Conservation (phyloP, 1,284 basidiomycete genomes). For the Lignosus rhinocerotis region DNA sequence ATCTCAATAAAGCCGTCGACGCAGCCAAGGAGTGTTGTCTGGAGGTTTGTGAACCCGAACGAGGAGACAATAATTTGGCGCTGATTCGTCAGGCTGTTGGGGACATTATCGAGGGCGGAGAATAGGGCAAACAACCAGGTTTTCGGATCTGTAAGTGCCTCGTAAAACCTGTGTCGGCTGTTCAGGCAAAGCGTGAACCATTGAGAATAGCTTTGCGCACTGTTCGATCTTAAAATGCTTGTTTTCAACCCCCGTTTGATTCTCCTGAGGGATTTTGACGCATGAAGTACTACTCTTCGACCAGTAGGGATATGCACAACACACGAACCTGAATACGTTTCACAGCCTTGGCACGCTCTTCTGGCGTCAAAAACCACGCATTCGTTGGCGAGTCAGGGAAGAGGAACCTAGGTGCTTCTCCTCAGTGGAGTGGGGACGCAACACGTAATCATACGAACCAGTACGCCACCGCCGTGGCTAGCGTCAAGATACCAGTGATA, state of each 20-base stretch:
- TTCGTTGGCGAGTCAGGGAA: conserved; percentile 72
- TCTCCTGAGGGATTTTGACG: conserved; percentile 25
- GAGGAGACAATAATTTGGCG: conserved; percentile 66
- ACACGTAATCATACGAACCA: conserved; percentile 49
- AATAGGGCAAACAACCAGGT: conserved; percentile 72
- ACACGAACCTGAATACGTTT: conserved; percentile 59
- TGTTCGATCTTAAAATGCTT: conserved; percentile 41
- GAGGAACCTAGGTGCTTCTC: conserved; percentile 47
- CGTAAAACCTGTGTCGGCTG: conserved; percentile 50
- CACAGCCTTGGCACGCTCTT: conserved; percentile 63
- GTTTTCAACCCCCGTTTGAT: conserved; percentile 43
- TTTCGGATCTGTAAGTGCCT: conserved; percentile 67
- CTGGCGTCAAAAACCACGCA: conserved; percentile 67
- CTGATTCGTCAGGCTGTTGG: conserved; percentile 74
- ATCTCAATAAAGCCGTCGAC: conserved; percentile 72
- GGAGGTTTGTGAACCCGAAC: conserved; percentile 63
- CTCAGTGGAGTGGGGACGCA: background rate
- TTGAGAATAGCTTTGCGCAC: conserved; percentile 34
- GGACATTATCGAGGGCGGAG: conserved; percentile 61
- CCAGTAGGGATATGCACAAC: too few species aligned
- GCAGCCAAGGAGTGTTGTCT: conserved; percentile 71
- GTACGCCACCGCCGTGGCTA: conserved; percentile 53
- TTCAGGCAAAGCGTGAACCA: too few species aligned
- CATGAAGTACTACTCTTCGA: too few species aligned
- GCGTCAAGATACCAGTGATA: conserved; percentile 64